Conservation (phyloP, 2,329 filamentous ascomycete species). For the Akanthomyces muscarius region DNA sequence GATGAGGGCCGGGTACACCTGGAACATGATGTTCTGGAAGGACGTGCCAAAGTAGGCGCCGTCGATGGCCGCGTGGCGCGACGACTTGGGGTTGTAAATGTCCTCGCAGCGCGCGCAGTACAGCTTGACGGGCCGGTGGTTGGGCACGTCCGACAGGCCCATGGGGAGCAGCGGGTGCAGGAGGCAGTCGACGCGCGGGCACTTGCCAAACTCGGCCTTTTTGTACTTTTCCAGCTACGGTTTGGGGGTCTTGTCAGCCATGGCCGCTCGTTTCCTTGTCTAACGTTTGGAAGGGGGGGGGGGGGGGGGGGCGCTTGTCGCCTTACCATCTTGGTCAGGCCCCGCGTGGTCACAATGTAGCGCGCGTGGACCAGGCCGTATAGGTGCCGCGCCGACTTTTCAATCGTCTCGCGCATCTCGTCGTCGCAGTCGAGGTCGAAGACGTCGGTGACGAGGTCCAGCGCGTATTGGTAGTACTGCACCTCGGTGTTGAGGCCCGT, state of each 20-base stretch:
- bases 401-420: conserved; percentile 95
- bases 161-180: conserved; percentile 91
- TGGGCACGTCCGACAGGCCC: conserved; percentile 85
- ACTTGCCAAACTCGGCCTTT: conserved; percentile 96
- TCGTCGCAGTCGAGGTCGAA: conserved; percentile 99
- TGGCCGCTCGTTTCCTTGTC: too few species aligned
- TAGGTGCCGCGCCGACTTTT: conserved; percentile 92
- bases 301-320: neutral
- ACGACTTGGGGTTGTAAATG: conserved; percentile 97
- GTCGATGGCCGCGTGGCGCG: conserved; percentile 89
- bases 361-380: conserved; percentile 95
- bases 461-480: conserved; percentile 97
- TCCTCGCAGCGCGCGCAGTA: conserved; percentile 98
- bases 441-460: conserved; percentile 95
- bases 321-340: conserved; percentile 92
- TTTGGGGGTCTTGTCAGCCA: neutral
- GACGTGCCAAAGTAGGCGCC: conserved; percentile 97
- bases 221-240: conserved; percentile 95
- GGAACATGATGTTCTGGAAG: conserved; percentile 98
- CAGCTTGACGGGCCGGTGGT: conserved; percentile 87
- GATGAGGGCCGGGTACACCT: conserved; percentile 89
- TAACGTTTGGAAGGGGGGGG: too few species aligned
- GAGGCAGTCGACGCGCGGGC: conserved; percentile 91
- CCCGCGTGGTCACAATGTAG: conserved; percentile 94
- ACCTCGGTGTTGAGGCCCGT: conserved; percentile 97